Evolutionary conservation across 2,329 filamentous ascomycete species (phyloP), one percentile per base, ranked within the genome.

Genomic region (Aureobasidium sp.): DNA sequence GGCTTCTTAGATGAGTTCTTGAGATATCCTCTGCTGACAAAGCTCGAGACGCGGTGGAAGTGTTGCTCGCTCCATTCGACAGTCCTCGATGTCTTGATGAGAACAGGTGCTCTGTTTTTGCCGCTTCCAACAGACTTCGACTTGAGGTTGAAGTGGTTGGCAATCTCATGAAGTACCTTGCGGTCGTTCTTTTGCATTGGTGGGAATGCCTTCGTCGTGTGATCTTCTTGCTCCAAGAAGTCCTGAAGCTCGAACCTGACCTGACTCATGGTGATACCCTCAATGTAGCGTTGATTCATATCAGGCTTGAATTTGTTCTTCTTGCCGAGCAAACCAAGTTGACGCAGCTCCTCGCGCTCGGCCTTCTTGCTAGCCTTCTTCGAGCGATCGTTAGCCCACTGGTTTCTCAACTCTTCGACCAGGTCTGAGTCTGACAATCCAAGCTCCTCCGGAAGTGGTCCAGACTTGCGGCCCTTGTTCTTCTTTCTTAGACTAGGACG

Each of bases 51-150:
- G 23, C 76, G 74, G 52, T 76, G 73, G 53, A 84, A 80, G 0
- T 79, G 79, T 23, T 78, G 76, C 42, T 86, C 82, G 13, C 63
- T 79, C 67, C 86, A 90, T 1, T 76, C 74, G 0, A 80, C 72
- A 0, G 91, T 96, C 26, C 81, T 79, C 2, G 78, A 78, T 0
- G 89, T 93, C 69, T 92, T 91, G 66, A 87, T 87, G 2, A 97
- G 80, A 0, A 90, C 81, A 0, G 91, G 89, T 67, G 89, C 90
- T 32, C 94, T 86, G 55, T 84, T 82, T 26, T 83, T 81, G 8
- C 87, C 91, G 55, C 82, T 82, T 1, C 93, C 93, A 23, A 84
- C 82, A 0, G 92, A 97, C 70, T 92, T 90, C 3, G 92, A 96
- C 66, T 88, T 93, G 64, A 97, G 77, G 17, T 85, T 86, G 71